A percentile compares a stretch with the other conserved stretches of the same genome.
Conservation (phyloP, 805 yeast species). For the Kodamaea kakaduensis region DNA sequence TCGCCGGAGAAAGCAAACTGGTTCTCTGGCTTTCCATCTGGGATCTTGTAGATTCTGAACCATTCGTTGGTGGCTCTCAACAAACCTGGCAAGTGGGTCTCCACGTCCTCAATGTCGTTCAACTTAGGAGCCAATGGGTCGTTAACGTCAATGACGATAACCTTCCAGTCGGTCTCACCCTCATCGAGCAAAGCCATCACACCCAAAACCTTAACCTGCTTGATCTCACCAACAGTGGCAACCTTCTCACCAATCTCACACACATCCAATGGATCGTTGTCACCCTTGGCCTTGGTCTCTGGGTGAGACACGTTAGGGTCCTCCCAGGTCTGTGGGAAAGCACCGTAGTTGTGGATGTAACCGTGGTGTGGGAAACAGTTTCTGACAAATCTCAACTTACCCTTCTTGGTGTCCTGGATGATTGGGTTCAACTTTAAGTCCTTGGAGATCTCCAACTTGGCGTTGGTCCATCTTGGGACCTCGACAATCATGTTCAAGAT, state of each 20-base stretch:
- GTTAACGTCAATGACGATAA: conserved; percentile 62
- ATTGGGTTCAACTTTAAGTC: conserved; percentile 86
- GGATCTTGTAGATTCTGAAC: conserved; percentile 82
- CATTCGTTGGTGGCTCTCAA: conserved; percentile 66
- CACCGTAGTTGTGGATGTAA: conserved; percentile 97
- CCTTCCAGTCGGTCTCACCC: conserved; percentile 96
- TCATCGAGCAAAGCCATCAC: conserved; percentile 80
- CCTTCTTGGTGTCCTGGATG: conserved; percentile 95
- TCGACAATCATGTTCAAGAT: conserved; percentile 82
- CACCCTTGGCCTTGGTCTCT: conserved; percentile 56
- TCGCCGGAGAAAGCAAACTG: conserved; percentile 71
- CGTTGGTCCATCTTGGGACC: conserved; percentile 98
- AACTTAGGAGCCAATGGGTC: conserved; percentile 63
- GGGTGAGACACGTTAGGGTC: conserved; percentile 59
- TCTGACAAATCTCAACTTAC: conserved; percentile 91
- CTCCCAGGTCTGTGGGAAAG: conserved; percentile 94
- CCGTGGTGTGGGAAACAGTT: conserved; percentile 99
- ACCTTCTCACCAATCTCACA: conserved; percentile 49
- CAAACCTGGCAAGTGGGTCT: conserved; percentile 64
- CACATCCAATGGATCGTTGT: conserved; percentile 47
- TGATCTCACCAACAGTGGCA: conserved; percentile 48
- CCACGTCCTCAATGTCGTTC: conserved; percentile 65
- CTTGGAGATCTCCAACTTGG: conserved; percentile 91
- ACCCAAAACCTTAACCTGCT: conserved; percentile 67
- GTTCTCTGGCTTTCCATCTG: conserved; percentile 76